Conservation (phyloP, 257 asterid species). For the Solanum rostratum region DNA sequence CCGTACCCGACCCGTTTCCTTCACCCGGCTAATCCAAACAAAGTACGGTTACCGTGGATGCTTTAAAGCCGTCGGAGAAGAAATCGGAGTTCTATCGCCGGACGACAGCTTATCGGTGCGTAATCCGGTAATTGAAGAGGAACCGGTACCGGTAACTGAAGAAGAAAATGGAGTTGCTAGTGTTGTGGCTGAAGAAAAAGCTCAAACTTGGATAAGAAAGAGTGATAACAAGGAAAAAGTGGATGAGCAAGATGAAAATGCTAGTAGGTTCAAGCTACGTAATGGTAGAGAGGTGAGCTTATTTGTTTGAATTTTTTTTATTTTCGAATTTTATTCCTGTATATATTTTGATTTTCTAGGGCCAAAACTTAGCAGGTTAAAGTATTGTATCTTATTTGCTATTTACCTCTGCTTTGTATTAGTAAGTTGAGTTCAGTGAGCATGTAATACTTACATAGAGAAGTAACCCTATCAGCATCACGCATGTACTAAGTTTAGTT, state of each 20-base stretch:
- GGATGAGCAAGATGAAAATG: slow-evolving; percentile 17
- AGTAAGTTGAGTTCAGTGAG: not conserved
- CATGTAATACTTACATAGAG: not conserved
- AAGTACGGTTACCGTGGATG: not conserved
- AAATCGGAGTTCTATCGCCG: slow-evolving; percentile 39
- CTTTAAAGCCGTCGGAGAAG: slow-evolving; percentile 38
- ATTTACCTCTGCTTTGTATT: not conserved
- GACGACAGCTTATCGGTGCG: slow-evolving; percentile 49
- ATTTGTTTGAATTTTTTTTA: not conserved
- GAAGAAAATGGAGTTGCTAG: slow-evolving; percentile 11
- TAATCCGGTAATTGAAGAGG: slow-evolving; percentile 22
- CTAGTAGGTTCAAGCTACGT: slow-evolving; percentile 47
- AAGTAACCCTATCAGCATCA: not conserved
- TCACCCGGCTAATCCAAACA: slow-evolving; percentile 6
- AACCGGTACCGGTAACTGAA: slow-evolving; percentile 3
- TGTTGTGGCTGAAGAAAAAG: slow-evolving; percentile 22
- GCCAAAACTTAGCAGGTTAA: not conserved
- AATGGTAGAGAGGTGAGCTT: slow-evolving; percentile 78
- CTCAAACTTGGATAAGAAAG: slow-evolving; percentile 11
- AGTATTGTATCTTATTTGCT: not conserved
- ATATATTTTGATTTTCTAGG: not conserved
- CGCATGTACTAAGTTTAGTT: not conserved
- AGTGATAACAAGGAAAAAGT: slow-evolving; percentile 10
- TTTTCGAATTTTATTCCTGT: not conserved
- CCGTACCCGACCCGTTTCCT: slow-evolving; percentile 23